Base-by-base conservation (phyloP, 352 stramenopile genomes). In the Aphanomyces astaci region DNA sequence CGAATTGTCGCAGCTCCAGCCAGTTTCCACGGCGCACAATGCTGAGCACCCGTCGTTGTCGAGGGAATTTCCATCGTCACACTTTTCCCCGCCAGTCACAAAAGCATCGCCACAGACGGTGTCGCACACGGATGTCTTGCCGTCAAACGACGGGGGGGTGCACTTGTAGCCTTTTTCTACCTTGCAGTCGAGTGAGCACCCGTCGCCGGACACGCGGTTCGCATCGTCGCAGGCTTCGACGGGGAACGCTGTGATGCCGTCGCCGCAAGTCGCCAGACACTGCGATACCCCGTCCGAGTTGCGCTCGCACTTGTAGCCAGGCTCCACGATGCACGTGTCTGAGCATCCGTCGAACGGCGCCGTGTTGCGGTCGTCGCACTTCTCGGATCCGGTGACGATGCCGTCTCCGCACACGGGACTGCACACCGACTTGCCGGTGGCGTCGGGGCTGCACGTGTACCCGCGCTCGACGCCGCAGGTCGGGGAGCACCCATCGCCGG, bases 141-240 rank as follows among this genome's bases (percentile, higher is more conserved):
- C 28, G n/a, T 32, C 30, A 22, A 28, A 22, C 22, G 43, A 24
- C 2, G 46, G 10, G 28, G 10, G 17, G 5, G 51, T 70, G 67
- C 72, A 76, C 15, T 55, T 51, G 43, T 49, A 76, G 27, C 72
- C 72, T 27, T 33, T 39, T 48, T 76, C 72, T 19, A 73, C 57
- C 4, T 40, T 30, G 63, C 72, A 76, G 11, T 39, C 52, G 2
- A 24, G 17, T 13, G 52, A 60, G 56, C 72, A 76, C 39, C 72
- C 72, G 55, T 76, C 72, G 49, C 67, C 68, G 15, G 27, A n/a
- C 15, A 70, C 54, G 1, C n/a, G 36, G 60, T 76, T 76, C 24
- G 67, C 67, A 40, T 76, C 72, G 59, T 76, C 72, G 46, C 72
- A 76, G 3, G 17, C 62, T 43, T 76, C 72, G 19, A 67, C 62